These are phyloP conservation scores for Byssoonygena ceratinophila DNA, from an alignment of 2,329 filamentous ascomycete species.

Conservation along the genomic window DNA sequence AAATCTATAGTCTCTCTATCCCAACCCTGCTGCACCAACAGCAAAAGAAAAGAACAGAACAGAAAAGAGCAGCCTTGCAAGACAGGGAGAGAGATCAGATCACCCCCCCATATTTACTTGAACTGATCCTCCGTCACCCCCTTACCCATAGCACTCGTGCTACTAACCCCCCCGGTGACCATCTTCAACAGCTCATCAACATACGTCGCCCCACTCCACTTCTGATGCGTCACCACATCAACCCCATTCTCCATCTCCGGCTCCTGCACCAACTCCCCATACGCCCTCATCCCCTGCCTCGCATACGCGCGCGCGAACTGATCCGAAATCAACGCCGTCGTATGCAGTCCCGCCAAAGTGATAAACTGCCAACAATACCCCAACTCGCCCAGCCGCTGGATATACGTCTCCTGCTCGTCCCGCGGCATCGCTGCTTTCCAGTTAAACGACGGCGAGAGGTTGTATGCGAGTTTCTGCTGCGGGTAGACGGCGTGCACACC, in stretches of 20 bases:
- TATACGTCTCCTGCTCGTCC: slow-evolving; percentile 93
- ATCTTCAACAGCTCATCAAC: slow-evolving; percentile 94
- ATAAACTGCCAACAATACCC: slow-evolving; percentile 99
- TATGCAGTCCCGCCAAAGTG: slow-evolving; percentile 89
- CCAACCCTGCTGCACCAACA: not conserved
- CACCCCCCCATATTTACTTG: no score
- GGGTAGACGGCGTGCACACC: slow-evolving; percentile 92
- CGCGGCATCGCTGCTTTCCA: slow-evolving; percentile 96
- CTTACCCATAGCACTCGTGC: slow-evolving; percentile 91
- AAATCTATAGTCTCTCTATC: not conserved
- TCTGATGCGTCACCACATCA: slow-evolving; percentile 97
- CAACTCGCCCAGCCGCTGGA: slow-evolving; percentile 69
- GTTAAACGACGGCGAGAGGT: slow-evolving; percentile 98
- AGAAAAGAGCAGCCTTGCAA: not conserved
- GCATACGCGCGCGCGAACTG: slow-evolving; percentile 76
- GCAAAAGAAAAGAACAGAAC: not conserved
- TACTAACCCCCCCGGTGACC: slow-evolving; percentile 85
- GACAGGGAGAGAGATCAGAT: no score
- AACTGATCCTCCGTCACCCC: slow-evolving; percentile 98
- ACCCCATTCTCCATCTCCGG: slow-evolving; percentile 85
- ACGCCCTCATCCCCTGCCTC: slow-evolving; percentile 81
- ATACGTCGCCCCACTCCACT: slow-evolving; percentile 93
- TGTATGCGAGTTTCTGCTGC: slow-evolving; percentile 97
- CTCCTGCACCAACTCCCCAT: slow-evolving; percentile 94
- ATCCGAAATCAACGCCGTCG: slow-evolving; percentile 83